A percentile compares a stretch with the other conserved stretches of the same genome.
Evolutionary conservation across 139 green algal genomes (phyloP).

Genomic region (Nannochloris sp.): DNA sequence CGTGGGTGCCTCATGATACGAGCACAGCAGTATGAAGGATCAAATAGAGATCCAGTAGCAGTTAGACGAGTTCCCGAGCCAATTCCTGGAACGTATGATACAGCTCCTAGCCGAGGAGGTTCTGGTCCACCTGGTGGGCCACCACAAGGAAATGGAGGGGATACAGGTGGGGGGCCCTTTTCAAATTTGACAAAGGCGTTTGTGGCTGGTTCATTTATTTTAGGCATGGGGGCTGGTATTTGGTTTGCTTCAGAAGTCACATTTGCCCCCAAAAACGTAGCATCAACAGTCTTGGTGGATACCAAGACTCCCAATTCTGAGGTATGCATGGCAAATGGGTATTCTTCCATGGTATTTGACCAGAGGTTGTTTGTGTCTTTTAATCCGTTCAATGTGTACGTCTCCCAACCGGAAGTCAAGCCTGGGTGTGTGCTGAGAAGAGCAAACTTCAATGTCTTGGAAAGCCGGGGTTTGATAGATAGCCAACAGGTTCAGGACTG

Average conservation of each 20-base stretch:
- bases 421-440: conserved; percentile 90
- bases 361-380: conserved; percentile 96
- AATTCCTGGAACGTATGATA: conserved; percentile 9
- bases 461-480: conserved; percentile 78
- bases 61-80: neutral
- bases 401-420: conserved; percentile 92
- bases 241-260: conserved; percentile 68
- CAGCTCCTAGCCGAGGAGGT: conserved; percentile 9
- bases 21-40: neutral
- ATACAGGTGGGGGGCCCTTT: neutral
- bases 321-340: conserved; percentile 92
- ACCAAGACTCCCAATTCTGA: conserved; percentile 86
- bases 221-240: conserved; percentile 50
- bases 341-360: conserved; percentile 97
- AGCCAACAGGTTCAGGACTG: conserved; percentile 68
- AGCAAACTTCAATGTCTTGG: conserved; percentile 86
- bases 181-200: conserved; percentile 47
- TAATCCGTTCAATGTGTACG: conserved; percentile 98
- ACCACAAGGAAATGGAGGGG: conserved; percentile 14
- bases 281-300: conserved; percentile 90
- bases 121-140: neutral
- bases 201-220: conserved; percentile 76
- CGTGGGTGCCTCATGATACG: too few species aligned
- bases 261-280: conserved; percentile 76
- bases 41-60: neutral